These are phyloP conservation scores for Suillus lakei DNA, from an alignment of 768 basidiomycete species.

Conservation along the genomic window DNA sequence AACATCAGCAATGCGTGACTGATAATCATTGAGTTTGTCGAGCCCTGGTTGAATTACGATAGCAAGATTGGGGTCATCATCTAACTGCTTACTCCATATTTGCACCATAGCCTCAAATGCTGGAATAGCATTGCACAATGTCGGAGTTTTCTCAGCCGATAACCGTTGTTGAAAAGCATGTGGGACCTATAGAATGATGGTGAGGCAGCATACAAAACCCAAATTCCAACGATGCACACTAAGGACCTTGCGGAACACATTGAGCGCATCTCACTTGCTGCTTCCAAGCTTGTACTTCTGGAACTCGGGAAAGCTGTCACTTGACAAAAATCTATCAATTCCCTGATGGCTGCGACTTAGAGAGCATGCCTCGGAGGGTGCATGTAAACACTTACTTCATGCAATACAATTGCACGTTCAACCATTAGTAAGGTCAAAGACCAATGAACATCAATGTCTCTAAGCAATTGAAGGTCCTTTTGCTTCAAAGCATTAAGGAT, in stretches of 20 bases:
- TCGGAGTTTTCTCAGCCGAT: conserved; percentile 36
- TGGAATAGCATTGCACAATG: conserved; percentile 31
- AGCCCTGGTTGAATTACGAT: conserved; percentile 33
- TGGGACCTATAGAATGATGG: conserved; percentile 29
- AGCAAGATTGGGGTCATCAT: conserved; percentile 11
- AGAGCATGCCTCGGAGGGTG: not conserved
- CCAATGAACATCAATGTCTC: conserved; percentile 36
- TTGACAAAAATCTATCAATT: conserved; percentile 27
- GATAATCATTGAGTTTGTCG: conserved; percentile 34
- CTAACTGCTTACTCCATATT: conserved; percentile 24
- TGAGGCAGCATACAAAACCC: not conserved
- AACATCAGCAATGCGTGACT: conserved; percentile 11
- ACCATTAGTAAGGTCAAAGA: conserved; percentile 38
- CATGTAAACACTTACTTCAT: conserved; percentile 21
- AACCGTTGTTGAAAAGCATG: conserved; percentile 38
- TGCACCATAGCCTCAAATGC: conserved; percentile 25
- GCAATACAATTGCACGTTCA: conserved; percentile 29
- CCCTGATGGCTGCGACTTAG: conserved; percentile 17
- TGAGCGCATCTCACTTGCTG: conserved; percentile 32
- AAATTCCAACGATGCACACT: not conserved
- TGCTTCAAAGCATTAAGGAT: conserved; percentile 11
- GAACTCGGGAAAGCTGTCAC: conserved; percentile 29
- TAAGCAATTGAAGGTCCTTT: conserved; percentile 32
- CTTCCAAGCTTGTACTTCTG: conserved; percentile 23
- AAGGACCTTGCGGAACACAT: conserved; percentile 28